Evolutionary conservation across 2,329 filamentous ascomycete species (phyloP), one percentile per base, ranked within the genome.

Genomic region (Colletotrichum lini): DNA sequence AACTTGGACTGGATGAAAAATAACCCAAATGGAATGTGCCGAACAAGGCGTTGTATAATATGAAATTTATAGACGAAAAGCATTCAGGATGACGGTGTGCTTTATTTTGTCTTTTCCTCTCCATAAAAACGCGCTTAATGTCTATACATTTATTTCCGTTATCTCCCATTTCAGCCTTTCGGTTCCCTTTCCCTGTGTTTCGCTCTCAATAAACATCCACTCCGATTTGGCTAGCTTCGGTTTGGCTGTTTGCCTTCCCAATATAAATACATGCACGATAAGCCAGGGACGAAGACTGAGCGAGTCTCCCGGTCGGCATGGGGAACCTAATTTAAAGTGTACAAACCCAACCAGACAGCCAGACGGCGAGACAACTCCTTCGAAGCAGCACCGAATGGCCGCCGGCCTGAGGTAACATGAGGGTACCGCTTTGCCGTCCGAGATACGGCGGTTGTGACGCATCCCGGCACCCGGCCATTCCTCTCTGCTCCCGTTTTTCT

Each of bases 31-130:
- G 38, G 21, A 44, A 2, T 50, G 10, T 23, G 26, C 58, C 58
- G 58, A 30, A 35, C 18, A 23, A 49, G 26, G 45, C 54, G 26
- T 38, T 61, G 58, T 61, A 61, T 50, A 7, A 61, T 61, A 61
- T 21, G 44, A 61, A 60, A 30, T 9, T 18, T 50, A 13, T 30
- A 60, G 35, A 23, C 9, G 38, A 44, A 61, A 50, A 49, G 45
- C 40, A 18, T 53, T 8, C 16, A 35, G 1, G 45, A 13, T 15
- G 40, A 45, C 21, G 42, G 21, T 38, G 35, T 38, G 35, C 35
- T 38, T 10, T 35, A 2, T 35, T 38, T 38, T 3, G 35, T 10
- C 35, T 3, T 10, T 8, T 38, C 16, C 30, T 38, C 12, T 8
- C 10, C 57, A 49, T 49, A 49, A n/a, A 61, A 50, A 38, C 49